Evolutionary conservation across 257 asterid genomes (phyloP).

Genomic region (Fraxinus quadrangulata): DNA sequence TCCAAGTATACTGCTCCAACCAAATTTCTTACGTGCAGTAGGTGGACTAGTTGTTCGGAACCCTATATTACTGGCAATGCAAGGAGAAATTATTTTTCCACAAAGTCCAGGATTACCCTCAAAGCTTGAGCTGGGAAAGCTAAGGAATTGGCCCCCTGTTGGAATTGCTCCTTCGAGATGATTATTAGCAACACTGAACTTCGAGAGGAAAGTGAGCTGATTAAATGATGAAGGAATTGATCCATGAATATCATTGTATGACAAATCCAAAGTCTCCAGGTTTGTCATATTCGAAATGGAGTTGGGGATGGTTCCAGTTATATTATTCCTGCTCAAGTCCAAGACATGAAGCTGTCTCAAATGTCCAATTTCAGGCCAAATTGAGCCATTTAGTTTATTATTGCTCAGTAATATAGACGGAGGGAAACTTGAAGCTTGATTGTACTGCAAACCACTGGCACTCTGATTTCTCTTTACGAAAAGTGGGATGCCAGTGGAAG

Average conservation of each 20-base stretch:
- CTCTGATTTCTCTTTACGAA: slow-evolving; percentile 86
- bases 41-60: slow-evolving; percentile 34
- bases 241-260: slow-evolving; percentile 72
- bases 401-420: slow-evolving; percentile 76
- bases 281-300: slow-evolving; percentile 73
- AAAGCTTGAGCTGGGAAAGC: slow-evolving; percentile 89
- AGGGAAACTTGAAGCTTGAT: slow-evolving; percentile 87
- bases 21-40: slow-evolving; percentile 34
- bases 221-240: slow-evolving; percentile 74
- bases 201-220: slow-evolving; percentile 82
- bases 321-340: slow-evolving; percentile 72
- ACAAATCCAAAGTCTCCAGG: slow-evolving; percentile 79
- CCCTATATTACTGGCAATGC: slow-evolving; percentile 40
- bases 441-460: slow-evolving; percentile 78
- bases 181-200: slow-evolving; percentile 83
- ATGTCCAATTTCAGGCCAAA: slow-evolving; percentile 69
- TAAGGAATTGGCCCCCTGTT: slow-evolving; percentile 80
- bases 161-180: slow-evolving; percentile 81
- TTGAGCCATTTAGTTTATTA: slow-evolving; percentile 63
- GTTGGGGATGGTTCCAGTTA: slow-evolving; percentile 73
- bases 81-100: slow-evolving; percentile 61
- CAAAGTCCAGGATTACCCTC: slow-evolving; percentile 92
- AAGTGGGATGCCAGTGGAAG: slow-evolving; percentile 72
- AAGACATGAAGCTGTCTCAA: slow-evolving; percentile 79
- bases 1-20: slow-evolving; percentile 55